Base-by-base conservation (phyloP, 352 stramenopile genomes). In the Thraustochytrium striatum region DNA sequence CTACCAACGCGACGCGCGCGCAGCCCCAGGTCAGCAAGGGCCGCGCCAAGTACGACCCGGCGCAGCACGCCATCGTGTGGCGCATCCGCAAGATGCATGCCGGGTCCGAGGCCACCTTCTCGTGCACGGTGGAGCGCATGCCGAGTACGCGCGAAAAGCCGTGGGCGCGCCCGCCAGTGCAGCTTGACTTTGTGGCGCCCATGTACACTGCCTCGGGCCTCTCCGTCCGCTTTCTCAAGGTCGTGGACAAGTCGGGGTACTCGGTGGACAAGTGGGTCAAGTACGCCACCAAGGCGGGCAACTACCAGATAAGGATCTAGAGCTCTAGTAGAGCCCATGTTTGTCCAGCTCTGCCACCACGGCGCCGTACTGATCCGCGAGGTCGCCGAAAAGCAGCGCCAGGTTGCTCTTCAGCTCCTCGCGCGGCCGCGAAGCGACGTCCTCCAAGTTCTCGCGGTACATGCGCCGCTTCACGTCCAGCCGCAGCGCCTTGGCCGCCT, bases 211-310 rank as follows among this genome's bases (percentile, higher is more conserved):
- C 93, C 7, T 98, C 93, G 38, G 96, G 96, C 9, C 89, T 99
- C 8, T 93, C 98, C 84, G 96, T 99, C 65, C 92, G 94, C 41
- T 98, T 98, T 87, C 90, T 98, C 79, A 96, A 97, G 83, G 95
- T 99, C 1, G 98, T 98, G 80, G 96, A 99, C 84, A 98, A 98
- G 87, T 96, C 91, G 82, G 96, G 93, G 44, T 99, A 98, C 87
- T 90, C 95, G 78, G 97, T 93, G 28, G 97, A 94, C 84, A 96
- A 97, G 88, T 99, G 95, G 95, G 96, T 99, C 39, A 92, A 94
- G 84, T 99, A 98, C 85, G 96, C 98, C 82, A 97, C 96, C 19
- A 96, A 97, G 70, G 95, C 95, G 1, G 95, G 95, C 3, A 91
- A 96, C 81, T 99, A 98, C 86, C 93, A 98, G 85, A 92, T 99